Base-by-base conservation (phyloP, 73 alveolate species). In the Paramecium sexaurelia region DNA sequence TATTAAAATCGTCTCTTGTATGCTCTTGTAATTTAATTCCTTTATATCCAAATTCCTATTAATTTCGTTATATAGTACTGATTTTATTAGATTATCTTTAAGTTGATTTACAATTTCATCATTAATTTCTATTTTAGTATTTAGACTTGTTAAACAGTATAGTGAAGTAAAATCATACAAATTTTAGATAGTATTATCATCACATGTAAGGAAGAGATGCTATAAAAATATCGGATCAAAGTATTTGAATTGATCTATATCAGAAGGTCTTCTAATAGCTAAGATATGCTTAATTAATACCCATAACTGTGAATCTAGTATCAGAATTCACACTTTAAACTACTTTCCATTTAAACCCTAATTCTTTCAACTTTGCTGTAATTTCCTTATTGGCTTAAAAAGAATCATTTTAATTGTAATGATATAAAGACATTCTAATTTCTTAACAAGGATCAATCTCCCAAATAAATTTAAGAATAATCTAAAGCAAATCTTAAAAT, bases 201-300 rank as follows among this genome's bases (percentile, higher is more conserved):
- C 56, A 13, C 32, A 37, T 11, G 35, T 32, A 27, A 71, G 43
- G 6, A 15, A 71, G 13, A 71, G 55, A 71, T 71, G 86, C 19
- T 71, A 36, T 36, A 71, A 71, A 36, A 71, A 71, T 33, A 71
- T 35, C 0, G 86, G 86, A 71, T 71, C 86, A 71, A 27, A 71
- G 8, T 20, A 8, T 71, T 71, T 35, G 0, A 39, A 61, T 37
- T 10, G 35, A 1, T 15, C 32, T 71, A 33, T 15, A n/a, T 71
- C 86, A 33, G 55, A 1, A 27, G 86, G 86, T 71, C 86, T 71
- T 36, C 86, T 71, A 13, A 71, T 35, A 15, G 86, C 86, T 61
- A 32, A 5, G 1, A 61, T 61, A 61, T 0, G 22, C 17, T 29
- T 7, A 61, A 5, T 4, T 11, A 22, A 11, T 61, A 61, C 83